These are phyloP conservation scores for Fusarium pseudoanthophilum DNA, from an alignment of 2,329 filamentous ascomycete species.

Conservation along the genomic window DNA sequence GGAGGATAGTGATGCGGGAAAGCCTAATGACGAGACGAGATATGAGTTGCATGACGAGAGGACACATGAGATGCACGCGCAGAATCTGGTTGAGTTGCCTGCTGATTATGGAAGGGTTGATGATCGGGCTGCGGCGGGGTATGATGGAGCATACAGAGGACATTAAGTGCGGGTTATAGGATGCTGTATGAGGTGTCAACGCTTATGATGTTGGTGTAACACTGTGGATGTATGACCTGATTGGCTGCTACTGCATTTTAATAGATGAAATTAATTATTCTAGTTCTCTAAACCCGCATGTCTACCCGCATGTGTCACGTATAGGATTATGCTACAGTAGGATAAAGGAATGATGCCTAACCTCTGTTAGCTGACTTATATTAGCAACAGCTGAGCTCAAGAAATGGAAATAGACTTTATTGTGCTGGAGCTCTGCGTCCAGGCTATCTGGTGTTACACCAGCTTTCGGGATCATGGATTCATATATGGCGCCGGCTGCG, in stretches of 20 bases:
- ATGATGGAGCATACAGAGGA: background rate
- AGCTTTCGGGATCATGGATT: fast-evolving
- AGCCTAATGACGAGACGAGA: background rate
- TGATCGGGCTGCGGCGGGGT: background rate
- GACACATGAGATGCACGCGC: background rate
- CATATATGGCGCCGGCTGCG: background rate
- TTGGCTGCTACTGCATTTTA: background rate
- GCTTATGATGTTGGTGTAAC: background rate
- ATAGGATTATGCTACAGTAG: background rate
- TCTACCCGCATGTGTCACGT: too few relatives aligned
- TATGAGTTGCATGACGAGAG: background rate
- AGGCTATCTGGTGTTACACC: too few relatives aligned
- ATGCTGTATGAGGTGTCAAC: fast-evolving
- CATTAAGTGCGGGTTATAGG: background rate
- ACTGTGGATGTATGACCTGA: fast-evolving
- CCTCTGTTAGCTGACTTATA: background rate
- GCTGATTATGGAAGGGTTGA: background rate
- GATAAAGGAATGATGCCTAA: fast-evolving
- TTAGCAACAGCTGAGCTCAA: background rate
- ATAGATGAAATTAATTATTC: background rate
- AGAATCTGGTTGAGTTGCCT: background rate
- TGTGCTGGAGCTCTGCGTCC: too few relatives aligned
- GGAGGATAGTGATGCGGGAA: background rate
- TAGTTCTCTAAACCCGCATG: background rate
- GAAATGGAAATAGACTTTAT: too few relatives aligned